Base-by-base conservation (phyloP, 768 basidiomycete genomes). In the Boletellus ananiceps region DNA sequence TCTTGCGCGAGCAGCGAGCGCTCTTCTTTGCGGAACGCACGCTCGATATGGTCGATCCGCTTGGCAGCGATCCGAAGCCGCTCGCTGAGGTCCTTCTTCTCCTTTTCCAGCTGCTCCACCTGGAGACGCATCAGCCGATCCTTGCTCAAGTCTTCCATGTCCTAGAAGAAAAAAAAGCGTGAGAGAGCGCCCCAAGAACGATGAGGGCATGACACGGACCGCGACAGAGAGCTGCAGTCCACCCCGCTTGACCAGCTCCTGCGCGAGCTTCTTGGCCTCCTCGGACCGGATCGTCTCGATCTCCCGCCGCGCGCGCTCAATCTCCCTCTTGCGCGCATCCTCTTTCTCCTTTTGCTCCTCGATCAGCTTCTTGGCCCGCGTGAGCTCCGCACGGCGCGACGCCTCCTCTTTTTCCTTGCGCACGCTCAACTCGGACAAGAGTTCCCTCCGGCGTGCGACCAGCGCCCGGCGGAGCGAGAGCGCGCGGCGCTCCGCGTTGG, bases 71-170 rank as follows among this genome's bases (percentile, higher is more conserved):
- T 81, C 19, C 92, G 84, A 41, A 95, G 76, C 18, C 87, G 80
- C 59, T 93, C 88, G 49, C 77, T 78, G 55, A 90, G 74, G 57
- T 93, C 88, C 60, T 82, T 86, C 77, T 93, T 95, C 72, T 98
- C 94, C 72, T 95, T 96, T 73, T 96, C 96, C 39, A 97, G 77
- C 63, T 97, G 93, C 57, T 92, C 85, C 33, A 96, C 93, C 67
- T 96, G 93, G 57, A 96, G 81, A 27, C 79, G 81, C 67, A 97
- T 86, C 54, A 98, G 80, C 40, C 82, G 82, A 60, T 89, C 86
- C 8, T 92, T 93, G 66, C 91, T 91, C 53, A 88, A 75, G 44
- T 81, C 82, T 58, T 91, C 88, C 67, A 93, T 77, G 62, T 88
- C 84, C 87, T 92, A 54, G 16, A 40, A 29, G 14, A 13, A 5